Evolutionary conservation across 1,284 basidiomycete genomes (phyloP), one percentile per base, ranked within the genome.

Genomic region (Rhodotorula mucilaginosa): DNA sequence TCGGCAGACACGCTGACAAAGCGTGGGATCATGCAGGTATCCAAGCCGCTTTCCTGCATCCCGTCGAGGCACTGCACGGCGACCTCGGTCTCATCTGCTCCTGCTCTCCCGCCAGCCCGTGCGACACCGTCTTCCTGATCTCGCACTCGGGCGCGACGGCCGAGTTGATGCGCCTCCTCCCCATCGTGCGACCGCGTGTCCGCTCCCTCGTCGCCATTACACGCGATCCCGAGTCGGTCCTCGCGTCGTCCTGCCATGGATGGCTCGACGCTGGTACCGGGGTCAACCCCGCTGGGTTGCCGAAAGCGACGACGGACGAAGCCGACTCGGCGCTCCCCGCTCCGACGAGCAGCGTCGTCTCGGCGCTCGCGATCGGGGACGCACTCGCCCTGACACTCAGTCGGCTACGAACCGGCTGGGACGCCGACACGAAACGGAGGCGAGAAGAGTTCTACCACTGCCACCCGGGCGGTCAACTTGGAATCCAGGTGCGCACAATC

Each of bases 361-460:
- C 79, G 13, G 80, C 81, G n/a, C 67, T 83, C 34, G 81, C 81
- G 31, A 79, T 82, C 71, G 81, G 81, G 39, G 82, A 83, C 71
- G 79, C 81, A 5, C 74, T 83, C 31, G 81, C 79, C 4, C 73
- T 82, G 5, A 77, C 71, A 29, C 60, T 77, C 23, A 68, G 71
- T 34, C 58, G 72, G 52, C 34, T 74, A 39, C 69, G 69, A 58
- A 54, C 76, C 15, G 78, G 78, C 2, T 78, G 78, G 78, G 68
- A 72, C 31, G 68, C 70, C 29, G 74, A 76, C 51, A 72, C 71
- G 39, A 75, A 76, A 58, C 74, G 69, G 4, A 73, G 78, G 47
- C 59, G 74, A 46, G 61, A 64, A 13, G 67, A 70, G n/a, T 83
- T 83, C 68, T 75, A 76, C 19, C 68, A 75, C 39, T 80, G 81